Evolutionary conservation across 768 basidiomycete species (phyloP), one percentile per base, ranked within the genome.

Genomic region (Tricholoma sp.): DNA sequence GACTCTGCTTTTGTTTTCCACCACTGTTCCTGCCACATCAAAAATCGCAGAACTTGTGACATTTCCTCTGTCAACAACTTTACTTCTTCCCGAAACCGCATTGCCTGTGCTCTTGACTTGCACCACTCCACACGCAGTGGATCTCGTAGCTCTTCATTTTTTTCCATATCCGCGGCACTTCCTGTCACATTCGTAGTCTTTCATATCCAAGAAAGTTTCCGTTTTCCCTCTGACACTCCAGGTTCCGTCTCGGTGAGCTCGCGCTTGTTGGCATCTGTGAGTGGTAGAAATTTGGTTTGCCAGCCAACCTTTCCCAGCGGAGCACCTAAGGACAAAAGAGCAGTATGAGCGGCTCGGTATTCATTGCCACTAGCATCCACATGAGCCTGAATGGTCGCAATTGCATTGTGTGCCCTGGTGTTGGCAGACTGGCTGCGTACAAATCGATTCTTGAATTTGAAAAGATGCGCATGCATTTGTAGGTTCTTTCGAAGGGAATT

Each of bases 111-210:
- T 16, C 56, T 22, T 12, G 65, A 59, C 32, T 62, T 67, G 54
- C 65, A 64, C 65, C 66, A 69, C 39, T 67, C 64, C 19, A 70
- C 56, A 0, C 52, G 50, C 5, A 71, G 41, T 8, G 41, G 19
- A 43, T 43, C 41, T 43, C 41, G 18, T 43, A 43, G 9, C 41
- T 43, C 18, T 18, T 43, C 41, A 21, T 43, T 43, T 43, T 18
- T 43, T 21, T 43, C 41, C 41, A 43, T 43, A 43, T 43, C 41
- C 9, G 19, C 18, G 7, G 19, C 41, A 21, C 19, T 43, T 43
- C 41, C 41, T 43, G 18, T 43, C 41, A 43, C 41, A 43, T 43
- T 43, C 10, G 18, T 43, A 43, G 41, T 43, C 19, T 43, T 43
- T 61, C 63, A 64, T 51, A 64, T 62, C 61, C 63, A 64, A 14